Evolutionary conservation across 495 filamentous ascomycete genomes (phyloP), one percentile per base, ranked within the genome.

Genomic region (Pyrenula massariospora): DNA sequence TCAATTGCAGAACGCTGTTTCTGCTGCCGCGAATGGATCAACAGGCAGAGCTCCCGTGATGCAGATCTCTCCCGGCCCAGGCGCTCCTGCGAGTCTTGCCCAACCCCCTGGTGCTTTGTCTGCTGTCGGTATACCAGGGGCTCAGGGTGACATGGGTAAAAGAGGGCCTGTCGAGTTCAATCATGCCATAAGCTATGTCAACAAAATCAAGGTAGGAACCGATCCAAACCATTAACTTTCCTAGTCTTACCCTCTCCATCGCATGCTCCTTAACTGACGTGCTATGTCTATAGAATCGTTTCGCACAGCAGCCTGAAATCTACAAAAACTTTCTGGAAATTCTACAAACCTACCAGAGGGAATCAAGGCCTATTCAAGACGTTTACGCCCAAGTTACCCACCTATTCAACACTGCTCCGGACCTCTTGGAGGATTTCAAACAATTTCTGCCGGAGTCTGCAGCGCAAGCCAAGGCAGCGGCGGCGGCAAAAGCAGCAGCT

Each of bases 271-370:
- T 15, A 42, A 42, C 31, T 42, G 15, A 42, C 15, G n/a, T 22
- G 50, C 52, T 22, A 49, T 22, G 42, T 56, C 51, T 10, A 24
- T 63, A 91, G 93, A 99, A 96, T 66, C 93, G 94, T 48, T 99
- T 96, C 67, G 82, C 93, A 50, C 82, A 85, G 60, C 88, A 93
- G 58, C 94, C 94, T 8, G 94, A 99, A 64, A 97, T 97, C 55
- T 99, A 99, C 75, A 99, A 99, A 64, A 90, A 97, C 63, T 99
- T 99, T 66, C 80, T 99, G 8, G 94, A 99, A 66, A 99, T 99
- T 24, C 73, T 99, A 49, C 94, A 99, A 68, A 99, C 94, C 1
- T 99, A 99, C 65, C 94, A 99, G 69, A 82, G 94, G 54, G 94
- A 99, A 63, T 94, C 91, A 42, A 97, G 96, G 67, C 94, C 94